These are phyloP conservation scores for Yarrowia divulgata DNA, from an alignment of 805 yeast species.

Conservation along the genomic window DNA sequence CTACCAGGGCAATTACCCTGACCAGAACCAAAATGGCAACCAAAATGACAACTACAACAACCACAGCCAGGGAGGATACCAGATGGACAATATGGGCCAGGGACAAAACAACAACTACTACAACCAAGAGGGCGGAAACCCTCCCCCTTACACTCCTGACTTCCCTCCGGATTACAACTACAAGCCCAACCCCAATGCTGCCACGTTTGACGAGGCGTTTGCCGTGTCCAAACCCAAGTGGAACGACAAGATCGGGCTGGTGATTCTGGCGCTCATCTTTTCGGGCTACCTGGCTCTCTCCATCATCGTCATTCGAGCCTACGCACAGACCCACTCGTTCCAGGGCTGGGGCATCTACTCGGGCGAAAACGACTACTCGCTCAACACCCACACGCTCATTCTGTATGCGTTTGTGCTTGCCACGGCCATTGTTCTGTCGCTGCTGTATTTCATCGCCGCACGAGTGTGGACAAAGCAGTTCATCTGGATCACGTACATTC, in stretches of 20 bases:
- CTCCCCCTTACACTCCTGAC: neutral
- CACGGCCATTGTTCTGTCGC: slow-evolving; percentile 65
- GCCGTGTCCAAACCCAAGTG: slow-evolving; percentile 66
- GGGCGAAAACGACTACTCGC: slow-evolving; percentile 60
- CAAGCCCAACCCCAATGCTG: slow-evolving; percentile 49
- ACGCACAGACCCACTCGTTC: slow-evolving; percentile 60
- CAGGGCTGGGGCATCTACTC: slow-evolving; percentile 71
- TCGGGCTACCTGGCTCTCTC: slow-evolving; percentile 77
- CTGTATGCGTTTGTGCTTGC: slow-evolving; percentile 71
- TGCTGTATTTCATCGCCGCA: slow-evolving; percentile 65
- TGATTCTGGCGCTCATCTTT: slow-evolving; percentile 53
- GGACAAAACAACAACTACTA: neutral
- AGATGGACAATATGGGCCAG: slow-evolving; percentile 14
- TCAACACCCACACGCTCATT: slow-evolving; percentile 77
- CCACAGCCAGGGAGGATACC: slow-evolving; percentile 3
- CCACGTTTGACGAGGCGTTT: slow-evolving; percentile 71
- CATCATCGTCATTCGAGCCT: slow-evolving; percentile 69
- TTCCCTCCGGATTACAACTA: slow-evolving; percentile 20
- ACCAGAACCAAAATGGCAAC: neutral
- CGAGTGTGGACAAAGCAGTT: slow-evolving; percentile 69
- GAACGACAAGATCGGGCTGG: slow-evolving; percentile 68
- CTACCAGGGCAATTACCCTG: neutral
- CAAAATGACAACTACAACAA: neutral
- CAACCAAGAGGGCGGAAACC: neutral
- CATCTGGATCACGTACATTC: slow-evolving; percentile 70